Percentiles rank a stretch among this genome's conserved stretches.
Conservation (phyloP, 306 rosid species). For the Casuarina equisetifolia region DNA sequence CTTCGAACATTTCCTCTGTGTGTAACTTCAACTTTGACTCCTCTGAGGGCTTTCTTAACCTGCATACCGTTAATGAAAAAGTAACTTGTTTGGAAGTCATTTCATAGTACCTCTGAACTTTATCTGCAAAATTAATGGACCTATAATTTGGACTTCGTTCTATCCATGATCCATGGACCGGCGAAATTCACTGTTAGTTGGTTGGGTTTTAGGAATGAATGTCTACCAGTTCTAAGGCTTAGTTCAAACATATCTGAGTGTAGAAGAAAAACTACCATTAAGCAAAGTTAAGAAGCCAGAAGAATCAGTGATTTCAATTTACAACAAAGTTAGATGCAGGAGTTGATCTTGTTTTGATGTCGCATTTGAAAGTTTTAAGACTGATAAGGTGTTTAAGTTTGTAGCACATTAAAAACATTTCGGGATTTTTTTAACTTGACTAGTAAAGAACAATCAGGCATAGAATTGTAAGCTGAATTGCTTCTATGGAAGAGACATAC, state of each 20-base stretch:
- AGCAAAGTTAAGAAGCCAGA: not conserved
- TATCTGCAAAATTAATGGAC: not conserved
- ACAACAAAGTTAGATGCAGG: not conserved
- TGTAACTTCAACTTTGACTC: conserved; percentile 55
- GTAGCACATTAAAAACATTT: not conserved
- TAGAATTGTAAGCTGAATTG: not conserved
- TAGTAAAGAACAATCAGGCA: not conserved
- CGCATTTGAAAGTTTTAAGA: not conserved
- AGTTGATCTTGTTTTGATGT: not conserved
- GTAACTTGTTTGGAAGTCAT: conserved; percentile 17
- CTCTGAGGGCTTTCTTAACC: conserved; percentile 52
- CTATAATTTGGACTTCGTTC: not conserved
- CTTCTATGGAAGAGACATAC: conserved; percentile 10
- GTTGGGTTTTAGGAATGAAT: not conserved
- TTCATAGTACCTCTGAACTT: not conserved
- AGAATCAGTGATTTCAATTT: not conserved
- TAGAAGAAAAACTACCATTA: not conserved
- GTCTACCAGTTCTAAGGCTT: not conserved
- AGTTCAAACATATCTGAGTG: not conserved
- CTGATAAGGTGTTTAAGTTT: not conserved
- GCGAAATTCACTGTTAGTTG: too few species aligned
- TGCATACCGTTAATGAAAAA: conserved; percentile 26
- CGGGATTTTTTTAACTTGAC: not conserved
- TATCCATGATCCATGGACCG: too few species aligned
- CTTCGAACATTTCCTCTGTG: conserved; percentile 48